Conservation (phyloP, 2,329 filamentous ascomycete species). For the Periconia digitata region DNA sequence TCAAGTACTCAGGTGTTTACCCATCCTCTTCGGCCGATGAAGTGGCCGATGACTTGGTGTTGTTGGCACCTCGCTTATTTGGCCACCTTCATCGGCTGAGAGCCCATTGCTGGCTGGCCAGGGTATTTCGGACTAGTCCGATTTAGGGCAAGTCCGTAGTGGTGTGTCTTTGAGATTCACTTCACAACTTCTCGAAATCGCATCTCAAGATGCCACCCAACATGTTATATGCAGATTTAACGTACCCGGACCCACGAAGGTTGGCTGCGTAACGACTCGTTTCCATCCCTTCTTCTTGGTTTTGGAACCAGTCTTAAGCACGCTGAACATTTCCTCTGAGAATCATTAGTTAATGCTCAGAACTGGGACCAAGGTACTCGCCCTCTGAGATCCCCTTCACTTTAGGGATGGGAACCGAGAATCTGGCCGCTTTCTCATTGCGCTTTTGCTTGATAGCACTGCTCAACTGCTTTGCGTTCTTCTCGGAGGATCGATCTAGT, state of each 20-base stretch:
- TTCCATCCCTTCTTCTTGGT: conserved; percentile 81
- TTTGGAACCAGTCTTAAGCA: conserved; percentile 87
- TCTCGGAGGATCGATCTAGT: conserved; percentile 75
- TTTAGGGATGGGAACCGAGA: conserved; percentile 88
- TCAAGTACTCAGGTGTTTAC: too few species aligned
- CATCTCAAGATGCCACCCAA: too few species aligned
- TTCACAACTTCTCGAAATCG: too few species aligned
- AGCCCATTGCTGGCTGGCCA: too few species aligned
- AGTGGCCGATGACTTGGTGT: too few species aligned
- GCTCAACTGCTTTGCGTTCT: conserved; percentile 72
- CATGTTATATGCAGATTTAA: too few species aligned
- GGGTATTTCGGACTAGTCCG: too few species aligned
- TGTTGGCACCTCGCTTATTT: too few species aligned
- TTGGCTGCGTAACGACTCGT: conserved; percentile 75
- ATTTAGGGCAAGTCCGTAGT: too few species aligned
- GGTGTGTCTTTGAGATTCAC: too few species aligned
- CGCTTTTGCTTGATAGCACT: conserved; percentile 95
- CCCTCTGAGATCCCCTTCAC: conserved; percentile 92
- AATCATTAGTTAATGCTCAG: neutral
- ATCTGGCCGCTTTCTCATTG: conserved; percentile 84
- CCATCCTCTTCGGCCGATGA: too few species aligned
- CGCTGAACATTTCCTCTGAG: conserved; percentile 73
- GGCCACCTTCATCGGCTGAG: too few species aligned
- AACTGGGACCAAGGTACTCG: conserved; percentile 52
- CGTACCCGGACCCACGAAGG: conserved; percentile 88